phyloP scores from a whole-genome alignment of 2,329 filamentous ascomycete species.

The Sclerotinia spermophila region DNA sequence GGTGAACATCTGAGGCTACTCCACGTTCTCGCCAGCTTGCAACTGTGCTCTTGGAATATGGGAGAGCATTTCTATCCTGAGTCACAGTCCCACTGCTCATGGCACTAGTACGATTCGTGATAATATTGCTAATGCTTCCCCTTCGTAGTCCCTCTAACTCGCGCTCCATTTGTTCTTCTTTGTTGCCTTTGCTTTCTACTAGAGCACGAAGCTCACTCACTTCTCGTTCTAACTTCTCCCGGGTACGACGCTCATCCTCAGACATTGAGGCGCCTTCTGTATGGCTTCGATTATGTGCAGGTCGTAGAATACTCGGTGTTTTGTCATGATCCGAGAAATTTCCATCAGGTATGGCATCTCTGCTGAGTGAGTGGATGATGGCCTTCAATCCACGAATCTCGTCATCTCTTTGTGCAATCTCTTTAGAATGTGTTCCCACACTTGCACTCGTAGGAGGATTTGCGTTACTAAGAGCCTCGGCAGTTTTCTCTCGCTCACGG shows the following conservation, averaged over 20 bases:
- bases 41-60: constrained; percentile 65
- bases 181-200: constrained; percentile 66
- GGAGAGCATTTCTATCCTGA: constrained; percentile 53
- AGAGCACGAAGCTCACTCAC: constrained; percentile 72
- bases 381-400: constrained; percentile 96
- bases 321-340: constrained; percentile 31
- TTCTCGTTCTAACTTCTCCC: constrained; percentile 74
- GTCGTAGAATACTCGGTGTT: constrained; percentile 32
- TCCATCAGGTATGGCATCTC: constrained; percentile 53
- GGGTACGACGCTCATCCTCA: constrained; percentile 53
- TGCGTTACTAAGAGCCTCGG: constrained; percentile 53
- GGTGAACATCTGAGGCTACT: constrained; percentile 38
- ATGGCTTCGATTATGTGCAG: constrained; percentile 43
- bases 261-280: constrained; percentile 37
- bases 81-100: constrained; percentile 44
- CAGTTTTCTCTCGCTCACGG: constrained; percentile 80
- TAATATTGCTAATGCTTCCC: constrained; percentile 37
- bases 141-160: constrained; percentile 68
- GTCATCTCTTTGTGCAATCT: constrained; percentile 91
- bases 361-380: constrained; percentile 92
- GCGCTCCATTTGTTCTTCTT: constrained; percentile 82
- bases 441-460: constrained; percentile 37
- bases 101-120: constrained; percentile 49
- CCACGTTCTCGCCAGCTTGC: constrained; percentile 52
- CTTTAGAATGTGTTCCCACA: constrained; percentile 57